Conservation (phyloP, 768 basidiomycete species). For the Phaeotremella skinneri region DNA sequence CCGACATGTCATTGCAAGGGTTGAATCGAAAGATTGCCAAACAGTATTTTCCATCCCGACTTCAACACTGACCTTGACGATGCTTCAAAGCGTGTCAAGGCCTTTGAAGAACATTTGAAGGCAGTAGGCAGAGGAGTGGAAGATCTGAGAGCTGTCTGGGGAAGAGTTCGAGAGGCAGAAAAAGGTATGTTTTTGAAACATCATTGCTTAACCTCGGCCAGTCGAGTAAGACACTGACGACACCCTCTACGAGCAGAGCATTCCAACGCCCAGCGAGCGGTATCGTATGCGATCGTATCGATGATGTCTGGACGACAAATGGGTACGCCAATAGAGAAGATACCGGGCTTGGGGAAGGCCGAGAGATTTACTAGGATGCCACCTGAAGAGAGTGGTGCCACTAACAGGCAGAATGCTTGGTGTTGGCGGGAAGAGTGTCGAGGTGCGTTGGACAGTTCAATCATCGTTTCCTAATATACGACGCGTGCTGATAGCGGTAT, state of each 20-base stretch:
- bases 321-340: constrained; percentile 23
- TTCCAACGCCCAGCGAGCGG: constrained; percentile 69
- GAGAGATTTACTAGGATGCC: not conserved
- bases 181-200: constrained; percentile 65
- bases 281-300: constrained; percentile 71
- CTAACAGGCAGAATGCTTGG: constrained; percentile 73
- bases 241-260: constrained; percentile 59
- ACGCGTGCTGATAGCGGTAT: not conserved
- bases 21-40: not conserved
- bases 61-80: constrained; percentile 79
- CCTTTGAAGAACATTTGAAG: constrained; percentile 66
- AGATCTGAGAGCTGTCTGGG: constrained; percentile 63
- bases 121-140: constrained; percentile 71
- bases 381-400: not conserved
- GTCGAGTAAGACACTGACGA: not conserved
- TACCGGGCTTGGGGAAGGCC: not conserved
- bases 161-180: constrained; percentile 64
- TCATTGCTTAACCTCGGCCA: no score
- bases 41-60: constrained; percentile 75
- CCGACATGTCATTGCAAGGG: no score
- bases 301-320: constrained; percentile 69
- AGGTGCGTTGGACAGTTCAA: constrained; percentile 54
- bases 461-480: not conserved
- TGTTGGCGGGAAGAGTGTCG: constrained; percentile 79
- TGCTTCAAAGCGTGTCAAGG: constrained; percentile 59